These are phyloP conservation scores for Xylariaceae sp. DNA, from an alignment of 2,329 filamentous ascomycete species.

Conservation along the genomic window DNA sequence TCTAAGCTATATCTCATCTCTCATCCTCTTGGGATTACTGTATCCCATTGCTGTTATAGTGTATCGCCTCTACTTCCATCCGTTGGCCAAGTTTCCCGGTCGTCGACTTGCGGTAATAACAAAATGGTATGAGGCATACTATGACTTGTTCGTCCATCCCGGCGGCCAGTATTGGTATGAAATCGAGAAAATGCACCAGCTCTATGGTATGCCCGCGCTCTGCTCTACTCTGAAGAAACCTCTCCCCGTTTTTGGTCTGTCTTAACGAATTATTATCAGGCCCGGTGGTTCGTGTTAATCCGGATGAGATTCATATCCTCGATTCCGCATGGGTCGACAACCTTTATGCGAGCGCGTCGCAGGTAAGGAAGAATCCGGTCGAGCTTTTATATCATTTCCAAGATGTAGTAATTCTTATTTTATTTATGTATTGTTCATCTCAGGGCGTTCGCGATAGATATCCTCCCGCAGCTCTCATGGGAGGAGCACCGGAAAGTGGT, in stretches of 20 bases:
- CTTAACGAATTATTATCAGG: no score
- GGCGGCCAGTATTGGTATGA: conserved; percentile 10
- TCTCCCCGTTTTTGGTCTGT: no score
- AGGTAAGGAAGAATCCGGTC: not conserved
- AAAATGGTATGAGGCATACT: conserved; percentile 15
- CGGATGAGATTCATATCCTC: conserved; percentile 9
- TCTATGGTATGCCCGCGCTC: conserved; percentile 1
- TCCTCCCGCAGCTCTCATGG: conserved; percentile 10
- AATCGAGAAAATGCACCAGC: conserved; percentile 8
- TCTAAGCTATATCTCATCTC: not conserved
- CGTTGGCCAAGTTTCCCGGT: conserved; percentile 12
- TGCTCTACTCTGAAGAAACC: no score
- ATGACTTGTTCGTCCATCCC: conserved; percentile 9
- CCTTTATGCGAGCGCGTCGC: not conserved
- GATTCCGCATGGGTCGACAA: not conserved
- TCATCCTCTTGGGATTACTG: not conserved
- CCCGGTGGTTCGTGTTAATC: conserved; percentile 6
- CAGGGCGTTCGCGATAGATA: conserved; percentile 18
- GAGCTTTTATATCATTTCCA: not conserved
- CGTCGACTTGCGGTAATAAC: conserved; percentile 10
- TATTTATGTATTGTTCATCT: not conserved
- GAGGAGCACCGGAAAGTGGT: conserved; percentile 14
- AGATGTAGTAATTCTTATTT: not conserved
- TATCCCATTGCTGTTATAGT: not conserved
- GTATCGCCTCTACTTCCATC: conserved; percentile 8